Evolutionary conservation across 352 stramenopile species (phyloP).

Genomic region (Pythium brassicae): DNA sequence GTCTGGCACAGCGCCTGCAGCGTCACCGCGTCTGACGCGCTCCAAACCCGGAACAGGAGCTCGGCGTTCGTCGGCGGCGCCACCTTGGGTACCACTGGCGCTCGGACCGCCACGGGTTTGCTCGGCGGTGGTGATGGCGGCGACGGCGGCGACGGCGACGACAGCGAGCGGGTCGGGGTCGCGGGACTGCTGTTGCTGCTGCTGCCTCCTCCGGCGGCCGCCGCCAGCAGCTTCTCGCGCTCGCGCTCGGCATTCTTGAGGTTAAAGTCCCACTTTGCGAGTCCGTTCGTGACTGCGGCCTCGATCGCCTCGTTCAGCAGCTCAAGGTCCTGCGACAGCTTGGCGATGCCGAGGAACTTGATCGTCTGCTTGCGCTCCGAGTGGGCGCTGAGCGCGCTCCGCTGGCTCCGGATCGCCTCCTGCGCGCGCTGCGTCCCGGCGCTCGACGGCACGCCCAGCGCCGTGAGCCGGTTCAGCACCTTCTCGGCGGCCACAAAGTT

Average conservation of each 20-base stretch:
- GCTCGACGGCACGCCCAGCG: constrained; percentile 29
- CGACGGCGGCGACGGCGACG: not conserved
- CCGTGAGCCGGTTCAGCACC: constrained; percentile 38
- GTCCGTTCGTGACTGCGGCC: constrained; percentile 42
- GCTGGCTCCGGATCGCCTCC: constrained; percentile 22
- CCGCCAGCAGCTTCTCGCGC: constrained; percentile 48
- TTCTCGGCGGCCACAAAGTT: constrained; percentile 62
- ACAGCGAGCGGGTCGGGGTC: not conserved
- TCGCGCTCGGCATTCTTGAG: constrained; percentile 72
- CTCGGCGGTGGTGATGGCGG: not conserved
- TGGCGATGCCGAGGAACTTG: constrained; percentile 70
- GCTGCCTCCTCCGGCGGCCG: not conserved
- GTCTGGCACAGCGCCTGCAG: constrained; percentile 19
- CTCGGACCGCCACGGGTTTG: constrained; percentile 10
- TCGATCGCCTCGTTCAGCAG: constrained; percentile 67
- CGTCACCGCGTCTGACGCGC: constrained; percentile 19
- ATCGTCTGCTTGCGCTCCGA: constrained; percentile 72
- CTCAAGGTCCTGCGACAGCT: constrained; percentile 63
- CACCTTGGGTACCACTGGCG: not conserved
- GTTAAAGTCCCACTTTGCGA: constrained; percentile 82
- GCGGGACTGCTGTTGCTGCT: not conserved
- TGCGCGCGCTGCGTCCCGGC: constrained; percentile 29
- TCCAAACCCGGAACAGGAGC: constrained; percentile 41
- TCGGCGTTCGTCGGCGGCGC: constrained; percentile 10
- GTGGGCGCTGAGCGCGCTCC: constrained; percentile 31